Percentiles rank a stretch among this genome's conserved stretches.
Evolutionary conservation across 129 eudicot species (phyloP).

Genomic region (Flaveria robusta): DNA sequence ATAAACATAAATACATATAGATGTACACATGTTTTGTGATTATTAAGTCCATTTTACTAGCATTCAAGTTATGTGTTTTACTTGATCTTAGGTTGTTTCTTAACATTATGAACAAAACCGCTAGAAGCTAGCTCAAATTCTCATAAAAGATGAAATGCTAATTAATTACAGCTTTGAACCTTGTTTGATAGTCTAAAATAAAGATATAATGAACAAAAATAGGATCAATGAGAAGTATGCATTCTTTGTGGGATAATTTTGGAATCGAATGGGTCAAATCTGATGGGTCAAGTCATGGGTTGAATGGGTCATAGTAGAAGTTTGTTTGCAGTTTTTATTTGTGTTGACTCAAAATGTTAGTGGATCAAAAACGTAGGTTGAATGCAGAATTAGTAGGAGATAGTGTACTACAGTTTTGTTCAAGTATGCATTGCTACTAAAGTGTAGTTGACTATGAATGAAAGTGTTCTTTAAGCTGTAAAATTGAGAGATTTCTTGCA

Average conservation of each 20-base stretch:
- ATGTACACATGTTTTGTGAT: constrained; percentile 23
- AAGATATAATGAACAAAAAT: not conserved
- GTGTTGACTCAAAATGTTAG: no score
- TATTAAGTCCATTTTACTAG: constrained; percentile 20
- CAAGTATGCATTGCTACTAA: no score
- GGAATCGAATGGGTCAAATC: no score
- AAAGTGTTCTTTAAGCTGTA: no score
- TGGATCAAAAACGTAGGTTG: no score
- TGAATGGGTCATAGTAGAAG: no score
- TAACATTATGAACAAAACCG: constrained; percentile 21
- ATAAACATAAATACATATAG: constrained; percentile 29
- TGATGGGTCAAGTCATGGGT: no score
- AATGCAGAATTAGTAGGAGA: no score
- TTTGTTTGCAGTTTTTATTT: no score
- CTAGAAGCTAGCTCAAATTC: not conserved
- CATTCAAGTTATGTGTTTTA: constrained; percentile 8
- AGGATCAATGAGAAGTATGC: constrained; percentile 11
- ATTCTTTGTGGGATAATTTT: not conserved
- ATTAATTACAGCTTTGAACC: not conserved
- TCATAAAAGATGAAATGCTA: not conserved
- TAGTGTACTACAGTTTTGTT: no score
- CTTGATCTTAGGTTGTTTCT: constrained; percentile 9
- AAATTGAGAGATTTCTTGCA: no score
- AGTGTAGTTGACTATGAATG: no score
- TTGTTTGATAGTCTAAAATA: constrained; percentile 5